These are phyloP conservation scores for Puccinia polysora DNA, from an alignment of 1,284 basidiomycete species.

Conservation along the genomic window DNA sequence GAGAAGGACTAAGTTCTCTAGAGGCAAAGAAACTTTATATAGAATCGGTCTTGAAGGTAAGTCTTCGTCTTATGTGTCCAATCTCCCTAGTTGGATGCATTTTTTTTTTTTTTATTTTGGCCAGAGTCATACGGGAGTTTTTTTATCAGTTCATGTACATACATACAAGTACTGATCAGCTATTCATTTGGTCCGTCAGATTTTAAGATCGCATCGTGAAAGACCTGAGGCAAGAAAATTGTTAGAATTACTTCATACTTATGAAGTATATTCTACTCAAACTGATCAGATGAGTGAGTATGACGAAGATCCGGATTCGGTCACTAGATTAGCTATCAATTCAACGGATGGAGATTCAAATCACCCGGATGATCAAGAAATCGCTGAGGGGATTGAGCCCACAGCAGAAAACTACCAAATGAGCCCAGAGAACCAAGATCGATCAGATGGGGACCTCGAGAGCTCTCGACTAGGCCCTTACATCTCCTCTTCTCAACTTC, in stretches of 20 bases:
- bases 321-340: constrained; percentile 4
- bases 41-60: constrained; percentile 33
- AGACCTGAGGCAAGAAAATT: constrained; percentile 20
- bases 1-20: constrained; percentile 15
- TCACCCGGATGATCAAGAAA: neutral
- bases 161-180: constrained; percentile 4
- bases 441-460: neutral
- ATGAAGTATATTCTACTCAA: constrained; percentile 1
- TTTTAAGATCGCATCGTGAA: constrained; percentile 34
- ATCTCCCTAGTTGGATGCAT: neutral
- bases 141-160: neutral
- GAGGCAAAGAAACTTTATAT: constrained; percentile 34
- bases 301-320: constrained; percentile 14
- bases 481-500: constrained; percentile 23
- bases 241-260: constrained; percentile 19
- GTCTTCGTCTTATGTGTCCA: neutral
- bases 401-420: constrained; percentile 2
- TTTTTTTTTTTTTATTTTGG: neutral
- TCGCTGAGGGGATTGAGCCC: neutral
- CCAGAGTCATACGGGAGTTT: neutral
- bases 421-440: neutral
- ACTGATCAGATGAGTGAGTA: constrained; percentile 4
- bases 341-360: neutral
- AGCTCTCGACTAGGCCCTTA: constrained; percentile 20
- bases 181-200: constrained; percentile 15